Evolutionary conservation across 306 rosid genomes (phyloP).

Genomic region (Cucurbita moschata): DNA sequence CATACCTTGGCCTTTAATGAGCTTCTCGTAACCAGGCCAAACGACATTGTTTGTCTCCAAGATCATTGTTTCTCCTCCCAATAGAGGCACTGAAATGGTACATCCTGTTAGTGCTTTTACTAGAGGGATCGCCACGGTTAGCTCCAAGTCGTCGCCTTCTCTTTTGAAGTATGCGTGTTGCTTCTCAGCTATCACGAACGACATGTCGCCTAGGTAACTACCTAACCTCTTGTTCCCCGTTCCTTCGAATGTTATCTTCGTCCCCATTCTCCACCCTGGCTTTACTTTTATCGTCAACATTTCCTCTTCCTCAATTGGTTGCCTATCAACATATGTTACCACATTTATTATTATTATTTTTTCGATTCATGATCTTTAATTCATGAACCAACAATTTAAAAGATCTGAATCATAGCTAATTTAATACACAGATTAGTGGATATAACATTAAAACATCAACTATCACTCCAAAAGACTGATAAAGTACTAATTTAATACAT

Average conservation of each 20-base stretch:
- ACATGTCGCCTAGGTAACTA: conserved; percentile 33
- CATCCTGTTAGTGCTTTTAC: conserved; percentile 61
- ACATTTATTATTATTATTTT: not conserved
- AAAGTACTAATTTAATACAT: too few species aligned
- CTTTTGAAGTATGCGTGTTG: conserved; percentile 41
- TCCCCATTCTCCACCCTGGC: conserved; percentile 89
- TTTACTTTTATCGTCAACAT: conserved; percentile 41
- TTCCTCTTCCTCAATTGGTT: conserved; percentile 44
- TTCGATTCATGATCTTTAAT: too few species aligned
- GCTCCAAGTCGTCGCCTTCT: conserved; percentile 68
- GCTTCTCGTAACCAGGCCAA: conserved; percentile 39
- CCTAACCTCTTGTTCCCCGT: conserved; percentile 41
- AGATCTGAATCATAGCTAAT: too few species aligned
- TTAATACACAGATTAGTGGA: too few species aligned
- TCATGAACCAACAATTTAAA: too few species aligned
- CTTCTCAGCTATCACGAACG: conserved; percentile 41
- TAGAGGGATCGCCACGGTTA: conserved; percentile 39
- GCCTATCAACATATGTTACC: conserved; percentile 17
- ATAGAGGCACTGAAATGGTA: conserved; percentile 37
- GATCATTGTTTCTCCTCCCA: conserved; percentile 44
- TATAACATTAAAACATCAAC: too few species aligned
- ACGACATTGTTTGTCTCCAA: conserved; percentile 37
- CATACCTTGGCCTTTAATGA: conserved; percentile 60
- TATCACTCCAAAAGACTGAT: too few species aligned
- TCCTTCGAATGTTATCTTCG: conserved; percentile 70